Percentiles rank a stretch among this genome's conserved stretches.
These are phyloP conservation scores for Hibiscus trionum DNA, from an alignment of 345 rosid species.

Conservation along the genomic window DNA sequence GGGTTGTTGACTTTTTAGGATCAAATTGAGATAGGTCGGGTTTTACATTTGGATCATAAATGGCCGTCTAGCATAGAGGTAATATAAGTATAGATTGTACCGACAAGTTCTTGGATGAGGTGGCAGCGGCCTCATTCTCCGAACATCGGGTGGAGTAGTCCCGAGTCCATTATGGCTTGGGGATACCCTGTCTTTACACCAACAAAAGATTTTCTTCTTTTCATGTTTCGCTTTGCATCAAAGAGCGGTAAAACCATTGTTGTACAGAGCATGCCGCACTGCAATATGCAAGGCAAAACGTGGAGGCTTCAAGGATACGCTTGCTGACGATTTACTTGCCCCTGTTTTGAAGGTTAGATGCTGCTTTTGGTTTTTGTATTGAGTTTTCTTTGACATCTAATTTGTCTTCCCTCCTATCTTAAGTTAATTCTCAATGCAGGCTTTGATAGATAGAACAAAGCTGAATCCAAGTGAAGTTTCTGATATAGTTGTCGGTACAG, in stretches of 20 bases:
- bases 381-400: background rate
- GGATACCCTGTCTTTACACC: too few relatives aligned
- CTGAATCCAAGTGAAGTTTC: slow-evolving; percentile 77
- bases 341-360: slow-evolving; percentile 64
- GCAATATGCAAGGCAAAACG: slow-evolving; percentile 85
- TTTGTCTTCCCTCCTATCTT: background rate
- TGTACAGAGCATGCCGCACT: slow-evolving; percentile 71
- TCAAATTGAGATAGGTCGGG: too few relatives aligned
- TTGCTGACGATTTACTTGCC: slow-evolving; percentile 73
- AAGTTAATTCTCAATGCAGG: slow-evolving; percentile 34
- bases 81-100: too few relatives aligned
- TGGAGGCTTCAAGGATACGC: slow-evolving; percentile 93
- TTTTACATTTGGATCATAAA: too few relatives aligned
- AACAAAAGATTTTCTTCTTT: background rate
- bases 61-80: too few relatives aligned
- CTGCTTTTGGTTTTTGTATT: background rate
- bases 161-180: too few relatives aligned
- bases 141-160: too few relatives aligned
- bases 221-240: background rate
- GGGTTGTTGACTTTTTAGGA: too few relatives aligned
- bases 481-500: slow-evolving; percentile 91
- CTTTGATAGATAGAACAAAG: slow-evolving; percentile 63
- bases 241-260: background rate
- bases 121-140: too few relatives aligned
- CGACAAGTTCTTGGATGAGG: too few relatives aligned